A percentile compares a stretch with the other conserved stretches of the same genome.
Evolutionary conservation across 2,329 filamentous ascomycete species (phyloP).

Genomic region (Talaromyces islandicus): DNA sequence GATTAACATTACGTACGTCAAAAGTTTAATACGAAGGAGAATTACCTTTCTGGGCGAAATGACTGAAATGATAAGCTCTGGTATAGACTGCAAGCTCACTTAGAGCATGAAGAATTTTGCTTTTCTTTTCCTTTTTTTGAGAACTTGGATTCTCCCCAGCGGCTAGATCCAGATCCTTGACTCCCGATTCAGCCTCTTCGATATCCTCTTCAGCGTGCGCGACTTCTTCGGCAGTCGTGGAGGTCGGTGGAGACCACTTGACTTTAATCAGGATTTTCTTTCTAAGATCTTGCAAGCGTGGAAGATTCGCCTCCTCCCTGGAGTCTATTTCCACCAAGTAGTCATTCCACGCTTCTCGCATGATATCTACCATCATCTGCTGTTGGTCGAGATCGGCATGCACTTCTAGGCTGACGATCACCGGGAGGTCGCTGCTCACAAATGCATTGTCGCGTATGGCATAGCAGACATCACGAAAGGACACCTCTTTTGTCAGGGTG

Average conservation of each 20-base stretch:
- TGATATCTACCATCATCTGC: slow-evolving; percentile 86
- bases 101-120: slow-evolving; percentile 65
- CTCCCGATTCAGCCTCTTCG: neutral
- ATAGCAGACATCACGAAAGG: slow-evolving; percentile 79
- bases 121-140: slow-evolving; percentile 31
- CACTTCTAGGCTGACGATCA: slow-evolving; percentile 90
- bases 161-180: neutral
- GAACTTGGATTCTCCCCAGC: slow-evolving; percentile 1
- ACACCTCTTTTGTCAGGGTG: slow-evolving; percentile 77
- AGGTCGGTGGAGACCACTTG: slow-evolving; percentile 54
- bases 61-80: slow-evolving; percentile 72
- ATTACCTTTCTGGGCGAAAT: slow-evolving; percentile 58
- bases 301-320: slow-evolving; percentile 40
- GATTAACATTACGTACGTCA: neutral
- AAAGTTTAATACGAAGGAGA: slow-evolving; percentile 27
- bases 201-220: neutral
- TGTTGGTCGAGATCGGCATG: slow-evolving; percentile 80
- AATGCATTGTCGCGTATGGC: slow-evolving; percentile 77
- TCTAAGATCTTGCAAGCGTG: slow-evolving; percentile 64
- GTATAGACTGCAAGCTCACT: slow-evolving; percentile 78
- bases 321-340: slow-evolving; percentile 61
- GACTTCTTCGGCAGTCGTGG: slow-evolving; percentile 17
- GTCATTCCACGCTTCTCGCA: slow-evolving; percentile 79
- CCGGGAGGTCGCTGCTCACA: slow-evolving; percentile 64
- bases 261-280: slow-evolving; percentile 82